Percentiles rank a stretch among this genome's conserved stretches.
Conservation (phyloP, 1,139 yeast species). For the Candida sp. region DNA sequence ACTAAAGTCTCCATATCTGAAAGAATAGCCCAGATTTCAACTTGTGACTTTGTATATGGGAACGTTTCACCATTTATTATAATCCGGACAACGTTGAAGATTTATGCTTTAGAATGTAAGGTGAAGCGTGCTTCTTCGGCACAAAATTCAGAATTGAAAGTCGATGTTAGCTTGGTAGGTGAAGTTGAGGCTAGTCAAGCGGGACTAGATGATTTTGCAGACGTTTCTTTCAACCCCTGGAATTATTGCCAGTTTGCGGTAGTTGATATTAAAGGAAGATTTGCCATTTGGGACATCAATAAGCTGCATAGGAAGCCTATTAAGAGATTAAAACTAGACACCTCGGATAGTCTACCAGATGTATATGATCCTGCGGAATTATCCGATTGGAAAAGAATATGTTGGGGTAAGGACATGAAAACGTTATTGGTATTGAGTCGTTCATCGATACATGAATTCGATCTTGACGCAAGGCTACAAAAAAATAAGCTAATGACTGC, state of each 20-base stretch:
- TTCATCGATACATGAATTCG: conserved; percentile 34
- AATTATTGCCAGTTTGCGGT: conserved; percentile 35
- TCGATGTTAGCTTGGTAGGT: conserved; percentile 18
- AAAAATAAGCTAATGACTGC: conserved; percentile 42
- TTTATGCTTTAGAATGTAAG: conserved; percentile 22
- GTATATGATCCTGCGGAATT: conserved; percentile 46
- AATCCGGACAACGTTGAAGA: conserved; percentile 22
- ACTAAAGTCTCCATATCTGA: conserved; percentile 24
- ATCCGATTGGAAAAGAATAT: conserved; percentile 52
- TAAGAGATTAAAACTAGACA: conserved; percentile 3
- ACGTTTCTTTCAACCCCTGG: conserved; percentile 42
- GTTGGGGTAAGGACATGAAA: conserved; percentile 37
- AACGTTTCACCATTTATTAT: conserved; percentile 18
- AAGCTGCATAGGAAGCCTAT: conserved; percentile 4
- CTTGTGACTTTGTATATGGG: conserved; percentile 14
- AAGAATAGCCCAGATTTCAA: conserved; percentile 38
- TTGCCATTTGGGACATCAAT: conserved; percentile 36
- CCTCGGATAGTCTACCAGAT: conserved; percentile 10
- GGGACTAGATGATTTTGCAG: conserved; percentile 37
- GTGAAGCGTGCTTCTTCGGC: conserved; percentile 1
- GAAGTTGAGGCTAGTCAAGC: conserved; percentile 18
- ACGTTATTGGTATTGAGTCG: conserved; percentile 43
- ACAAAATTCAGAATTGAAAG: conserved; percentile 3
- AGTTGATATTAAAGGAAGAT: conserved; percentile 52
- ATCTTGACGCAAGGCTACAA: conserved; percentile 15